A percentile compares a stretch with the other conserved stretches of the same genome.
Conservation (phyloP, 805 yeast genomes). For the Saccharomycopsis babjevae region DNA sequence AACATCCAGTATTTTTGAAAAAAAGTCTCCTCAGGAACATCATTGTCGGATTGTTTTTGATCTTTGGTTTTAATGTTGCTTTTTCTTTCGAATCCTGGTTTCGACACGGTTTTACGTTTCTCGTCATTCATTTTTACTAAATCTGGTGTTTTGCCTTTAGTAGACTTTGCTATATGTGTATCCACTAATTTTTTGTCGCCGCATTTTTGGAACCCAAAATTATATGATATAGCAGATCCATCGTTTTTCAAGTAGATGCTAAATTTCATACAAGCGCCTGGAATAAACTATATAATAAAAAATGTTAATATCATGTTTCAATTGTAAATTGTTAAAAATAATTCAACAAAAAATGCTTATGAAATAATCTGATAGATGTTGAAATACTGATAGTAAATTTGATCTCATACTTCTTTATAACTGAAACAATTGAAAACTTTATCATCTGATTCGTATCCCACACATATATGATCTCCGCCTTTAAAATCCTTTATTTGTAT, state of each 20-base stretch:
- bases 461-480: conserved; percentile 1
- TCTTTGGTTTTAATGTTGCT: background rate
- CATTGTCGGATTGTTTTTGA: background rate
- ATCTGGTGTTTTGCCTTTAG: background rate
- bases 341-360: background rate
- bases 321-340: background rate
- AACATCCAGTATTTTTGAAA: conserved; percentile 19
- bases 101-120: background rate
- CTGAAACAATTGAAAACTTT: conserved; percentile 8
- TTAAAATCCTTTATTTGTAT: background rate
- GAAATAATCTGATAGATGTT: background rate
- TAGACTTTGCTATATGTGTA: background rate
- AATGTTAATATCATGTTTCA: background rate
- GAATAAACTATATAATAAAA: background rate
- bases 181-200: background rate
- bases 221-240: background rate
- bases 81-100: background rate
- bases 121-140: background rate
- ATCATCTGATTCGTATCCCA: conserved; percentile 5
- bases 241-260: background rate
- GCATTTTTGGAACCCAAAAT: background rate
- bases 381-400: background rate
- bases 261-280: background rate
- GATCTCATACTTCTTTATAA: conserved; percentile 4
- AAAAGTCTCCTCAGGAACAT: conserved; percentile 8